Percentiles rank a stretch among this genome's conserved stretches.
Conservation (phyloP, 1,139 yeast species). For the Hanseniaspora sp. region DNA sequence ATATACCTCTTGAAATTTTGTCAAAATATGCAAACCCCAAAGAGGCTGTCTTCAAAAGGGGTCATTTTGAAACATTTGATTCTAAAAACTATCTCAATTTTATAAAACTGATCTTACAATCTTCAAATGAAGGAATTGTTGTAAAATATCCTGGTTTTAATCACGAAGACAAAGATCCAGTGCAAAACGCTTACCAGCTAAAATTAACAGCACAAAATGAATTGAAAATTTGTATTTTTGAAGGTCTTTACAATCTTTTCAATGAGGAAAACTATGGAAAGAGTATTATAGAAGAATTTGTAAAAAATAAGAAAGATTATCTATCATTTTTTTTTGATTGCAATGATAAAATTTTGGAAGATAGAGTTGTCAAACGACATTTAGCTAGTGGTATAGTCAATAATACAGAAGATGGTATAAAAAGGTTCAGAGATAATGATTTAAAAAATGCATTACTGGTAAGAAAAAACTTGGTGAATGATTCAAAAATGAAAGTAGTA, state of each 20-base stretch:
- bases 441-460: slow-evolving; percentile 54
- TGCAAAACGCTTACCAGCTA: slow-evolving; percentile 37
- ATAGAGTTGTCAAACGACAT: slow-evolving; percentile 62
- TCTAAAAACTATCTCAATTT: slow-evolving; percentile 38
- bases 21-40: slow-evolving; percentile 42
- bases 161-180: slow-evolving; percentile 57
- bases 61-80: slow-evolving; percentile 81
- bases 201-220: slow-evolving; percentile 23
- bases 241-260: slow-evolving; percentile 52
- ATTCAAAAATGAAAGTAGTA: slow-evolving; percentile 30
- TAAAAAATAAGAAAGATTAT: slow-evolving; percentile 18
- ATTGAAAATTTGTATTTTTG: slow-evolving; percentile 43
- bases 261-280: slow-evolving; percentile 41
- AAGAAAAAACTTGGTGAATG: slow-evolving; percentile 33
- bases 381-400: slow-evolving; percentile 54
- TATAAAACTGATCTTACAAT: slow-evolving; percentile 24
- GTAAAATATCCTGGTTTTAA: slow-evolving; percentile 63
- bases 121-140: slow-evolving; percentile 14
- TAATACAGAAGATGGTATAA: slow-evolving; percentile 47
- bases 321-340: slow-evolving; percentile 32
- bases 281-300: slow-evolving; percentile 7
- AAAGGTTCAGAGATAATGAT: slow-evolving; percentile 60
- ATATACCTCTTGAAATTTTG: slow-evolving; percentile 49
- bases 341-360: slow-evolving; percentile 37
- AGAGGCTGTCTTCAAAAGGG: slow-evolving; percentile 55